Evolutionary conservation across 2,329 filamentous ascomycete species (phyloP).

Genomic region (Echinosphaeria canescens): DNA sequence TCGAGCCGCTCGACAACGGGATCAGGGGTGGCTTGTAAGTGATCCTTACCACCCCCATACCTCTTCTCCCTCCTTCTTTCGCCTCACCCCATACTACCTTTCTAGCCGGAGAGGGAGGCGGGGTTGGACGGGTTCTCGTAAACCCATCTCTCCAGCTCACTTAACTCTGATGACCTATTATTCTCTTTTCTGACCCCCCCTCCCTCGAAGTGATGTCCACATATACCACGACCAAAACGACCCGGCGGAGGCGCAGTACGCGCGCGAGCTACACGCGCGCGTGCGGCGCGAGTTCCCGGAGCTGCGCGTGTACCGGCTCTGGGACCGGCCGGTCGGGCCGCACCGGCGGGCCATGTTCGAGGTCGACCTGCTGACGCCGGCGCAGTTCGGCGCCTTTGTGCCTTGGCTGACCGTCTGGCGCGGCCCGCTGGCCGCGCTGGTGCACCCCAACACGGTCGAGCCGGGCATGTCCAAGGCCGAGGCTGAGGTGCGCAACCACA

Average conservation of each 20-base stretch:
- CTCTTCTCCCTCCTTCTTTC: slow-evolving; percentile 2
- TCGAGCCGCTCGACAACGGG: slow-evolving; percentile 43
- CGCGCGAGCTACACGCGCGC: slow-evolving; percentile 52
- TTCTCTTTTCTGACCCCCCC: no score
- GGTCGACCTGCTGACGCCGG: slow-evolving; percentile 69
- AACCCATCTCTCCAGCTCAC: not conserved
- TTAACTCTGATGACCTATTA: not conserved
- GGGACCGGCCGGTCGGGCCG: slow-evolving; percentile 58
- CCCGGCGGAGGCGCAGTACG: slow-evolving; percentile 39
- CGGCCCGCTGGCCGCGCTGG: slow-evolving; percentile 54
- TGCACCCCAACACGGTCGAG: slow-evolving; percentile 64
- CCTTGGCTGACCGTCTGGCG: slow-evolving; percentile 69
- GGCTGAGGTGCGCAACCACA: slow-evolving; percentile 31
- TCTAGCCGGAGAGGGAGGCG: no score
- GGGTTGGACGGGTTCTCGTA: no score
- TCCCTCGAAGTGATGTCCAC: slow-evolving; percentile 46
- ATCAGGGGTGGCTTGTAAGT: slow-evolving; percentile 50
- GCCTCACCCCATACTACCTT: not conserved
- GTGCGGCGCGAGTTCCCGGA: slow-evolving; percentile 76
- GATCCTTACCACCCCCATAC: not conserved
- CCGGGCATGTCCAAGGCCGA: slow-evolving; percentile 11
- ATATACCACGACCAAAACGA: slow-evolving; percentile 60
- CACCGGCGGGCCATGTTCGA: slow-evolving; percentile 83
- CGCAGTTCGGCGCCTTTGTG: slow-evolving; percentile 76
- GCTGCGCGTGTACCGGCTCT: slow-evolving; percentile 59